Conservation (phyloP, 176 grass and related monocot species). For the Oryza nivara region DNA sequence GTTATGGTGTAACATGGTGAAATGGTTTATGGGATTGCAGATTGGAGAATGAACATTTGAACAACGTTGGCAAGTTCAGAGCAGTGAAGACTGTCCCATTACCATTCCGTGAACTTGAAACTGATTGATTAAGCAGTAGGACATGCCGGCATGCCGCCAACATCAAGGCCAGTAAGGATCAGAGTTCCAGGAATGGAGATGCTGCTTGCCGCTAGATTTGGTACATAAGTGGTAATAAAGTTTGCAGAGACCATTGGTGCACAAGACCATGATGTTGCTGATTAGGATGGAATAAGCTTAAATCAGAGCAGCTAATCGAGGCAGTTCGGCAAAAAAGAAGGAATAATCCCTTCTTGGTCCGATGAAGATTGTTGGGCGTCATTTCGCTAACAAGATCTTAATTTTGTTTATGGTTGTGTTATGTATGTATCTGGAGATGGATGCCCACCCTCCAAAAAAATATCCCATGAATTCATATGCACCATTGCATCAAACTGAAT, state of each 20-base stretch:
- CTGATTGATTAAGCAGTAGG: slow-evolving; percentile 47
- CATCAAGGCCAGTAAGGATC: slow-evolving; percentile 35
- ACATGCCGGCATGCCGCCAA: slow-evolving; percentile 6
- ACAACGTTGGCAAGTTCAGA: slow-evolving; percentile 87
- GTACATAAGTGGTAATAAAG: slow-evolving; percentile 52
- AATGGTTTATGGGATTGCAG: slow-evolving; percentile 30
- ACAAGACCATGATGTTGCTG: slow-evolving; percentile 24
- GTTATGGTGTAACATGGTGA: slow-evolving; percentile 8
- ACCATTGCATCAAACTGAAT: not conserved
- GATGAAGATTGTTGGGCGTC: slow-evolving; percentile 38
- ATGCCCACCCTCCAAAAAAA: slow-evolving; percentile 3
- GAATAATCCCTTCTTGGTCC: slow-evolving; percentile 30
- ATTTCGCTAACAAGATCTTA: slow-evolving; percentile 43
- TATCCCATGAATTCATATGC: slow-evolving; percentile 30
- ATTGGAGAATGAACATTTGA: slow-evolving; percentile 92
- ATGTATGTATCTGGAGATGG: slow-evolving; percentile 31
- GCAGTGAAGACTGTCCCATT: slow-evolving; percentile 79
- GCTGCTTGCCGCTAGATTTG: slow-evolving; percentile 27
- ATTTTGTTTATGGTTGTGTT: slow-evolving; percentile 29
- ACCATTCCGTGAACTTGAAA: slow-evolving; percentile 83
- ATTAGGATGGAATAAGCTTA: slow-evolving; percentile 52
- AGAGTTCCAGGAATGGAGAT: slow-evolving; percentile 26
- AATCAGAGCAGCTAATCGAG: slow-evolving; percentile 7
- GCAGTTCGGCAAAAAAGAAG: slow-evolving; percentile 27
- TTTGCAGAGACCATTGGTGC: slow-evolving; percentile 39